Percentiles rank a stretch among this genome's conserved stretches.
Conservation (phyloP, 2,329 filamentous ascomycete species). For the Teratosphaeriaceae sp. region DNA sequence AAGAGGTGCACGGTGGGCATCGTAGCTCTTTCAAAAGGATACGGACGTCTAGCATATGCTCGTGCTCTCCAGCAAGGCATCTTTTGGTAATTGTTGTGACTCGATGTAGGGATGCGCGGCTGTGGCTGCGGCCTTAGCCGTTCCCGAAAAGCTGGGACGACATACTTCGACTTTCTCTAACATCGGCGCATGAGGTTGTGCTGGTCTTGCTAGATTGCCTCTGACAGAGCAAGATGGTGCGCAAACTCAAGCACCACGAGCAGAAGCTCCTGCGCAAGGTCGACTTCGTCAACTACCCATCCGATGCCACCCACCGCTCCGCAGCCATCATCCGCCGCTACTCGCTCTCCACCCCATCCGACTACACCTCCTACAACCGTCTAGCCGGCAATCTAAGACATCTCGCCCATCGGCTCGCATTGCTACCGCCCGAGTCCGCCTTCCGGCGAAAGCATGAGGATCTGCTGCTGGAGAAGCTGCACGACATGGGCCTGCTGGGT, state of each 20-base stretch:
- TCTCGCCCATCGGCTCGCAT: slow-evolving; percentile 79
- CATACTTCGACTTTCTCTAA: too few species aligned
- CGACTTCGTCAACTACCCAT: slow-evolving; percentile 82
- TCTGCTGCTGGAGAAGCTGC: slow-evolving; percentile 82
- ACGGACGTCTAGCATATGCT: not conserved
- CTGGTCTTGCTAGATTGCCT: too few species aligned
- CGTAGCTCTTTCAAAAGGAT: not conserved
- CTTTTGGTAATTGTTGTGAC: not conserved
- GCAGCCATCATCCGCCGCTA: slow-evolving; percentile 75
- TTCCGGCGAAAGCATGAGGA: slow-evolving; percentile 79
- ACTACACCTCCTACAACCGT: slow-evolving; percentile 57
- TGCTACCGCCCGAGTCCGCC: slow-evolving; percentile 71
- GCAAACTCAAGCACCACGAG: slow-evolving; percentile 96
- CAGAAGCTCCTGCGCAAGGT: slow-evolving; percentile 86
- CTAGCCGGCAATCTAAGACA: slow-evolving; percentile 65
- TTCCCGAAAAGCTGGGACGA: too few species aligned
- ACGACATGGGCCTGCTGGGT: slow-evolving; percentile 82
- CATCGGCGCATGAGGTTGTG: too few species aligned
- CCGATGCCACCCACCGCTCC: slow-evolving; percentile 80
- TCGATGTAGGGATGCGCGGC: too few species aligned
- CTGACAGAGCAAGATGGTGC: slow-evolving; percentile 60
- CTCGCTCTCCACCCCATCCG: slow-evolving; percentile 81
- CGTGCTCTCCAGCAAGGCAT: not conserved
- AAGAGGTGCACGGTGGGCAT: slow-evolving; percentile 76
- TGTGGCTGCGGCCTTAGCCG: too few species aligned